phyloP scores from a whole-genome alignment of 106 monocot species.

The Xerophyta viscosa region DNA sequence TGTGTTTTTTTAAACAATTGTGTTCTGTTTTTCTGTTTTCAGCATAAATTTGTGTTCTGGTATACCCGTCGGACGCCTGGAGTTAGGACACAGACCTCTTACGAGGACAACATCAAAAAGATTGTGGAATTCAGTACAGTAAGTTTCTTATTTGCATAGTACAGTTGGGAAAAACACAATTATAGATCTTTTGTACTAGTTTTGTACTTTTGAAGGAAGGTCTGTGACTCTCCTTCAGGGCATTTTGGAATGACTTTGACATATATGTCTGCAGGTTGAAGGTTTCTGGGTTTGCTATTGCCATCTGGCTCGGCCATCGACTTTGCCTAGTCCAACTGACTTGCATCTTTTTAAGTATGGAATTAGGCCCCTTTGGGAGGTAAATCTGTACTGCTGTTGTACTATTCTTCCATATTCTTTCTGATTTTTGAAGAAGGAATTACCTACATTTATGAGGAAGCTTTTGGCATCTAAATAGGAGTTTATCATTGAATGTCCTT shows the following conservation, averaged over 20 bases:
- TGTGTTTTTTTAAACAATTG: background rate
- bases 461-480: no score
- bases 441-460: no score
- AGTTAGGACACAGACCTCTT: conserved; percentile 64
- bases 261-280: conserved; percentile 57
- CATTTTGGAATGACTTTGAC: no score
- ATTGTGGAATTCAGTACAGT: conserved; percentile 93
- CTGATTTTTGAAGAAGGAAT: no score
- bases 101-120: conserved; percentile 96
- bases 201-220: background rate
- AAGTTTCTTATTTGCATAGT: background rate
- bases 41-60: conserved; percentile 92
- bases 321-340: conserved; percentile 80
- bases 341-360: conserved; percentile 95
- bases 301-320: conserved; percentile 72
- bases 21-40: conserved; percentile 6
- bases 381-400: conserved; percentile 6
- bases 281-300: conserved; percentile 97
- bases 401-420: no score
- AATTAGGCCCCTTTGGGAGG: conserved; percentile 95
- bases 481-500: no score
- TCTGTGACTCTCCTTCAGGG: background rate
- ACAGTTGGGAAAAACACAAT: no score
- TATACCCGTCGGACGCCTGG: conserved; percentile 82
- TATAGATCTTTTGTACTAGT: no score